These are phyloP conservation scores for Lactarius hatsudake DNA, from an alignment of 768 basidiomycete species.

Conservation along the genomic window DNA sequence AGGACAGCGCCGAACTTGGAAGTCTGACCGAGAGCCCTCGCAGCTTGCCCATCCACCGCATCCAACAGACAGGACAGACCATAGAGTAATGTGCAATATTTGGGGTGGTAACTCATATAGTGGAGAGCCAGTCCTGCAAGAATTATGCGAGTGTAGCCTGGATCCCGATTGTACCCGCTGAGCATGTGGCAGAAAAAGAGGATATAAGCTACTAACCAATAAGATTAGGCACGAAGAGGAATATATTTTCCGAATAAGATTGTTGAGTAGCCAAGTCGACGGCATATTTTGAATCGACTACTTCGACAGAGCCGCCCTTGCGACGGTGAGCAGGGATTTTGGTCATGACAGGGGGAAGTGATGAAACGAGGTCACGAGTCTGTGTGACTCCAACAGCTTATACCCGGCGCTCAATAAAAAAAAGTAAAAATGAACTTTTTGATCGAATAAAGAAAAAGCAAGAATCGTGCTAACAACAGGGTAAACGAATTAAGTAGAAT, in stretches of 20 bases:
- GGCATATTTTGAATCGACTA: constrained; percentile 81
- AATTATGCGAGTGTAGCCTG: constrained; percentile 89
- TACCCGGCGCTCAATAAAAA: background rate
- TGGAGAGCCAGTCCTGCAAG: constrained; percentile 85
- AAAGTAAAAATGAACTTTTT: background rate
- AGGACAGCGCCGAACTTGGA: constrained; percentile 97
- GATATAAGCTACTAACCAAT: constrained; percentile 60
- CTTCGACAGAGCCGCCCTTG: constrained; percentile 56
- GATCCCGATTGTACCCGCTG: constrained; percentile 13
- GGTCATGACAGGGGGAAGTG: constrained; percentile 16
- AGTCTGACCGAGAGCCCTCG: constrained; percentile 82
- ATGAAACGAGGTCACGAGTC: background rate
- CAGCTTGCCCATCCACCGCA: constrained; percentile 92
- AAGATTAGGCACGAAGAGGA: constrained; percentile 94
- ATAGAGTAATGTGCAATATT: constrained; percentile 87
- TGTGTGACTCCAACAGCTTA: background rate
- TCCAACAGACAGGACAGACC: constrained; percentile 89
- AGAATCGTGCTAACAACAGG: background rate
- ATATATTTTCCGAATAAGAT: constrained; percentile 91
- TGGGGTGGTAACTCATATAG: constrained; percentile 95
- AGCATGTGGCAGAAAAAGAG: constrained; percentile 10
- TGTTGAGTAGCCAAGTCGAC: constrained; percentile 86
- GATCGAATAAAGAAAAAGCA: background rate
- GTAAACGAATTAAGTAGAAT: constrained; percentile 17
- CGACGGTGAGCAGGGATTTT: constrained; percentile 33